Evolutionary conservation across 495 filamentous ascomycete genomes (phyloP).

Genomic region (Tuber melanosporum): DNA sequence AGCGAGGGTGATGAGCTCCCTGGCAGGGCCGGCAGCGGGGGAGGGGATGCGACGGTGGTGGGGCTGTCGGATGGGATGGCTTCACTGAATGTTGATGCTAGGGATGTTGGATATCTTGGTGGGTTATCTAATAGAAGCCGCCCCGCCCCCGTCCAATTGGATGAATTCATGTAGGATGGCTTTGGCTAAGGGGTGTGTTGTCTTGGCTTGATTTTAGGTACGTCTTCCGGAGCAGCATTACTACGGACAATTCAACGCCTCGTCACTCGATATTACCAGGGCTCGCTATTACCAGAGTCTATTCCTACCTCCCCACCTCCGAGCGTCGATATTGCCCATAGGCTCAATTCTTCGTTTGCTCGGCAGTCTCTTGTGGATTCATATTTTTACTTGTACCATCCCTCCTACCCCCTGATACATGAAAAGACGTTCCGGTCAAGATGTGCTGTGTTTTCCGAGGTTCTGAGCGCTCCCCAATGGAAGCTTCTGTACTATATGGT

Average conservation of each 20-base stretch:
- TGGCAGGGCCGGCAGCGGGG: slow-evolving; percentile 4
- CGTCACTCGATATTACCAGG: slow-evolving; percentile 13
- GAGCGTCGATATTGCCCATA: slow-evolving; percentile 13
- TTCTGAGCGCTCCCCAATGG: slow-evolving; percentile 49
- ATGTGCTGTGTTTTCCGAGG: slow-evolving; percentile 46
- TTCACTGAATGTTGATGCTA: slow-evolving; percentile 37
- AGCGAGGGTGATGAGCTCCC: slow-evolving; percentile 16
- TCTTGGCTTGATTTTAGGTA: slow-evolving; percentile 24
- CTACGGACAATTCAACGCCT: slow-evolving; percentile 33
- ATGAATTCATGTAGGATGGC: slow-evolving; percentile 1
- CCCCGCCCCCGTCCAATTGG: neutral
- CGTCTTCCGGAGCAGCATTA: slow-evolving; percentile 30
- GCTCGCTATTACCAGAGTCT: slow-evolving; percentile 3
- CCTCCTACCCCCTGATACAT: slow-evolving; percentile 52
- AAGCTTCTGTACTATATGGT: slow-evolving; percentile 51
- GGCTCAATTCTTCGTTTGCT: slow-evolving; percentile 12
- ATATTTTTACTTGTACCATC: slow-evolving; percentile 51
- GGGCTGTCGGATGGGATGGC: slow-evolving; percentile 43
- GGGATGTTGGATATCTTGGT: slow-evolving; percentile 43
- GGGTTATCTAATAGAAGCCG: slow-evolving; percentile 6
- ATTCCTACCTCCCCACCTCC: slow-evolving; percentile 5
- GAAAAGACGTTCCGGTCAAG: slow-evolving; percentile 50
- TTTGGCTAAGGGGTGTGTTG: slow-evolving; percentile 10
- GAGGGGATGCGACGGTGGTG: slow-evolving; percentile 7
- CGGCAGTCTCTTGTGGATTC: slow-evolving; percentile 47